phyloP scores from a whole-genome alignment of 2,329 filamentous ascomycete genomes.

The Pseudocercospora eumusae region DNA sequence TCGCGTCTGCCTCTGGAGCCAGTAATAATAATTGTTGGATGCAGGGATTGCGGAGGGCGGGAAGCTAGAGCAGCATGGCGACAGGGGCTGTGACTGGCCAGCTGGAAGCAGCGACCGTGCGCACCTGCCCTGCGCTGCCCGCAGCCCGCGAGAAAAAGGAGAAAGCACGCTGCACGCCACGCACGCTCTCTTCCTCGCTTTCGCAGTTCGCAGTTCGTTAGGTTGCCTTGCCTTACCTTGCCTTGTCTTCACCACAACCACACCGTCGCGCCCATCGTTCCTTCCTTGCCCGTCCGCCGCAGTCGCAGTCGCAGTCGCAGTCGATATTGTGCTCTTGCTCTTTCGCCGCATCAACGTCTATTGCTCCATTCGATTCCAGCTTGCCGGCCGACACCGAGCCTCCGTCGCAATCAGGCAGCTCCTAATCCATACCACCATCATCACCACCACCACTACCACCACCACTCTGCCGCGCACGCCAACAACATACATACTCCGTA shows the following conservation, averaged over 20 bases:
- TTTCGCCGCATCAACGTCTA: constrained; percentile 7
- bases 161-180: neutral
- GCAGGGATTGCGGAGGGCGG: neutral
- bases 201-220: neutral
- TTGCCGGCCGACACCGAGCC: constrained; percentile 7
- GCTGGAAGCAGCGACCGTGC: neutral
- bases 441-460: too few species aligned
- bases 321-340: constrained; percentile 12
- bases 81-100: neutral
- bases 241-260: neutral
- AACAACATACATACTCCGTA: constrained; percentile 2
- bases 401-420: constrained; percentile 9
- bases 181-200: neutral
- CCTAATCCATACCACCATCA: constrained; percentile 5
- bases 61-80: neutral
- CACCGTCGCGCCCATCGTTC: constrained; percentile 8
- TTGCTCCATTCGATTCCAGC: constrained; percentile 10
- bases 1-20: neutral
- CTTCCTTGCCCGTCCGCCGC: constrained; percentile 3
- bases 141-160: neutral
- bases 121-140: neutral
- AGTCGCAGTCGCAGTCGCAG: constrained; percentile 9
- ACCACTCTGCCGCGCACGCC: neutral
- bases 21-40: neutral
- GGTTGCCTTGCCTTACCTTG: neutral